phyloP scores from a whole-genome alignment of 2,329 filamentous ascomycete species.

The Lasiodiplodia gonubiensis region DNA sequence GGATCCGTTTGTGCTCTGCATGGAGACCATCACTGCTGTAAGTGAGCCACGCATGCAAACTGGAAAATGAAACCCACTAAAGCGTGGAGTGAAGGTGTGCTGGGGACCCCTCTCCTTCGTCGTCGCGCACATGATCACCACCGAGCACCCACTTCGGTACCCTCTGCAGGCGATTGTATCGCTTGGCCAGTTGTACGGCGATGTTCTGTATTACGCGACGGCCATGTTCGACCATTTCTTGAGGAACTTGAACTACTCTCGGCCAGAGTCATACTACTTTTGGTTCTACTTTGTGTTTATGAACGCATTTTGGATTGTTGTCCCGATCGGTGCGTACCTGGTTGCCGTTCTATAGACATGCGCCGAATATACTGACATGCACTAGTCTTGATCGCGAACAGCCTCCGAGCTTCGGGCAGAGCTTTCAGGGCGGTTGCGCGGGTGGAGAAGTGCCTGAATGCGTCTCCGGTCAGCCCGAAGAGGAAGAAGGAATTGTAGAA shows the following conservation, averaged over 20 bases:
- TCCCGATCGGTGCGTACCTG: conserved; percentile 59
- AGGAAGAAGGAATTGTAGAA: conserved; percentile 38
- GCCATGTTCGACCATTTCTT: conserved; percentile 65
- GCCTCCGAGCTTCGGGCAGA: conserved; percentile 40
- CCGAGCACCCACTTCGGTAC: conserved; percentile 62
- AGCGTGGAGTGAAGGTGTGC: conserved; percentile 50
- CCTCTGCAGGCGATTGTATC: conserved; percentile 66
- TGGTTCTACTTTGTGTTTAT: conserved; percentile 71
- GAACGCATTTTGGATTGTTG: conserved; percentile 70
- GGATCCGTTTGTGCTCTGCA: conserved; percentile 83
- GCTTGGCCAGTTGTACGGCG: conserved; percentile 68
- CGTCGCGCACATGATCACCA: conserved; percentile 61
- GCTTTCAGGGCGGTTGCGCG: conserved; percentile 45
- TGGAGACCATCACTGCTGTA: conserved; percentile 79
- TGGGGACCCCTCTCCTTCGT: conserved; percentile 68
- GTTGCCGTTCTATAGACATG: neutral
- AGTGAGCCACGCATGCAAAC: neutral
- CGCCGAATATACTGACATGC: conserved; percentile 22
- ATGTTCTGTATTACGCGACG: conserved; percentile 68
- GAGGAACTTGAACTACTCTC: conserved; percentile 60
- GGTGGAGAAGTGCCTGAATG: conserved; percentile 42
- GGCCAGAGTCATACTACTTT: conserved; percentile 68
- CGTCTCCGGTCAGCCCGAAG: conserved; percentile 30
- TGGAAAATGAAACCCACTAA: conserved; percentile 1
- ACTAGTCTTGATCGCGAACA: conserved; percentile 42